Evolutionary conservation across 2,329 filamentous ascomycete species (phyloP).

Genomic region (Penicillium vulpinum): DNA sequence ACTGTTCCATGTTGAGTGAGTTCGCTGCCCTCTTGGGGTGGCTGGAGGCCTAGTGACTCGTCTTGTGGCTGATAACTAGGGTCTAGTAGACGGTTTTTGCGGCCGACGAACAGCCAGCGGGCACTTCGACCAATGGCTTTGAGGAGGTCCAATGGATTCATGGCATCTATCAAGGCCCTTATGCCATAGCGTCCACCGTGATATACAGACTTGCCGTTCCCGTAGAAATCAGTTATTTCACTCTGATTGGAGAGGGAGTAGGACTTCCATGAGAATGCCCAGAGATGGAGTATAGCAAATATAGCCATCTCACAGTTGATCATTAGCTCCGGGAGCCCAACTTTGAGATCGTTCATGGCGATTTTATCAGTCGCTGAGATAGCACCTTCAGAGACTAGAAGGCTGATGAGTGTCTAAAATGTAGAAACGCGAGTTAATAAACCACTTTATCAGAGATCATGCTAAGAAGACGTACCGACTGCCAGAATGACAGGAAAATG

Average conservation of each 20-base stretch:
- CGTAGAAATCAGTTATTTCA: constrained; percentile 45
- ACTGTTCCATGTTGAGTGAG: constrained; percentile 23
- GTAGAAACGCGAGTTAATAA: constrained; percentile 2
- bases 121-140: constrained; percentile 77
- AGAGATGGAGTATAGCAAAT: constrained; percentile 76
- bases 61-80: constrained; percentile 39
- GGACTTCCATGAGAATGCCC: constrained; percentile 74
- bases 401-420: constrained; percentile 56
- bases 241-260: constrained; percentile 58
- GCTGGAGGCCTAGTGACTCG: constrained; percentile 33
- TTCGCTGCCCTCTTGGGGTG: constrained; percentile 13
- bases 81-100: constrained; percentile 51
- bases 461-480: constrained; percentile 50
- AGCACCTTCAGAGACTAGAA: constrained; percentile 62
- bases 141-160: constrained; percentile 80
- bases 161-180: constrained; percentile 66
- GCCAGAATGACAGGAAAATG: constrained; percentile 91
- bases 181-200: constrained; percentile 65
- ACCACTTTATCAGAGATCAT: background rate
- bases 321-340: constrained; percentile 75
- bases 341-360: constrained; percentile 72
- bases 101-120: constrained; percentile 77
- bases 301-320: constrained; percentile 83
- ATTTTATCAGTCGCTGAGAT: constrained; percentile 64
- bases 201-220: constrained; percentile 54